Conservation (phyloP, 1,139 yeast genomes). For the Zygotorulaspora mrakii region DNA sequence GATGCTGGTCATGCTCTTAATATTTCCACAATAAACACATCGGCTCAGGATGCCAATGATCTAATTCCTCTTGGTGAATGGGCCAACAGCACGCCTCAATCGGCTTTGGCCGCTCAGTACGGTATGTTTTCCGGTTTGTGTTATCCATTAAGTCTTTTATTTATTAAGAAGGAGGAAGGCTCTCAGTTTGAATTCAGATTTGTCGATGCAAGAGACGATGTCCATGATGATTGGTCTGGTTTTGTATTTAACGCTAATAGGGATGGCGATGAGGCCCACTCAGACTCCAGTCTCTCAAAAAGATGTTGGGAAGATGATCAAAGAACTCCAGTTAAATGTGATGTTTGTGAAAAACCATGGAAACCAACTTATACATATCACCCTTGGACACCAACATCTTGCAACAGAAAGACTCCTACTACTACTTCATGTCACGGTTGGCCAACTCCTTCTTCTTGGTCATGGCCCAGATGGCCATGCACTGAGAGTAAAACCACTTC, state of each 20-base stretch:
- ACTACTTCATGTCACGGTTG: slow-evolving; percentile 1
- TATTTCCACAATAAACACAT: slow-evolving; percentile 4
- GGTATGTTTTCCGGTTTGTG: slow-evolving; percentile 2
- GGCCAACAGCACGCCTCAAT: slow-evolving; percentile 1
- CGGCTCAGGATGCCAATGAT: slow-evolving; percentile 3
- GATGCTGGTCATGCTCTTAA: slow-evolving; percentile 2
- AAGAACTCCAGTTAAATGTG: neutral
- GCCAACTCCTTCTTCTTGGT: neutral
- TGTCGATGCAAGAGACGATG: neutral
- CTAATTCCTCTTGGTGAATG: slow-evolving; percentile 2
- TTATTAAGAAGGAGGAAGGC: slow-evolving; percentile 2
- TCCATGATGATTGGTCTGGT: slow-evolving; percentile 4
- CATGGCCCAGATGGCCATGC: no score
- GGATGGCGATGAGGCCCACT: neutral
- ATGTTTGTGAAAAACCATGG: slow-evolving; percentile 3
- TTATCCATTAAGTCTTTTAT: slow-evolving; percentile 5
- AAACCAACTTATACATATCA: slow-evolving; percentile 1
- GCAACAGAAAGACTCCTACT: slow-evolving; percentile 2
- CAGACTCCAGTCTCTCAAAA: slow-evolving; percentile 1
- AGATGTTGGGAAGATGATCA: slow-evolving; percentile 6
- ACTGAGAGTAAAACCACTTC: neutral
- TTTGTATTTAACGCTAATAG: slow-evolving; percentile 3
- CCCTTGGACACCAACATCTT: neutral
- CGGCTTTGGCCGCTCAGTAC: no score
- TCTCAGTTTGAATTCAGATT: slow-evolving; percentile 2